Base-by-base conservation (phyloP, 352 stramenopile genomes). In the Globisporangium takayamanum region DNA sequence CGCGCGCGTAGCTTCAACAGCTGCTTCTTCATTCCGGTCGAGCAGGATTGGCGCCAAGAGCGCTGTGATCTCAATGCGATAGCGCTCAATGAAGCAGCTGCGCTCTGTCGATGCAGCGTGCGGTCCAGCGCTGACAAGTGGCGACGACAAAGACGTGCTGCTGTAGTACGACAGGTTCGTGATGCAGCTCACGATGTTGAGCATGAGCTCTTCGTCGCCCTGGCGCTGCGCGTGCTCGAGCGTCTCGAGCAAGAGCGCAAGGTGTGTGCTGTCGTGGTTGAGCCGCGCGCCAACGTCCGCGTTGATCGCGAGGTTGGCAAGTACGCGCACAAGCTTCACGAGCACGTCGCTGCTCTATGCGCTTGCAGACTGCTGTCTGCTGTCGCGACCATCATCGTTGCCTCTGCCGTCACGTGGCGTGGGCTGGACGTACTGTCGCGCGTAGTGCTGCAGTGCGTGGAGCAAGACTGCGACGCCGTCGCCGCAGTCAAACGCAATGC, bases 91-190 rank as follows among this genome's bases (percentile, higher is more conserved):
- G 53, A 87, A 86, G 45, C 46, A 12, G 4, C 4, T 16, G 16
- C 15, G 0, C 16, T 22, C 5, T 30, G n/a, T n/a, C 5, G 15
- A 5, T 54, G 15, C n/a, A 36, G 14, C 6, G 12, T 33, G 28
- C 5, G 28, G 28, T 33, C n/a, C n/a, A 37, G 25, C 28, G 47
- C 10, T 25, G 26, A 22, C 28, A 33, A 5, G 28, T 33, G 28
- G 5, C 15, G 41, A 7, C 15, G 15, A 46, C 41, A 22, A 22
- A 1, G 41, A n/a, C 14, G 41, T 0, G 18, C 5, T n/a, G 56
- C 59, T 44, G 58, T 73, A 95, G 66, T 90, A 96, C 2, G 81
- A 94, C n/a, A 96, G 60, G 51, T 96, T 96, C 10, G 88, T 96
- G 64, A 96, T 68, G 33, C 80, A 90, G 60, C 83, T 93, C 10